Conservation (phyloP, 768 basidiomycete genomes). For the Lactarius evosmus region DNA sequence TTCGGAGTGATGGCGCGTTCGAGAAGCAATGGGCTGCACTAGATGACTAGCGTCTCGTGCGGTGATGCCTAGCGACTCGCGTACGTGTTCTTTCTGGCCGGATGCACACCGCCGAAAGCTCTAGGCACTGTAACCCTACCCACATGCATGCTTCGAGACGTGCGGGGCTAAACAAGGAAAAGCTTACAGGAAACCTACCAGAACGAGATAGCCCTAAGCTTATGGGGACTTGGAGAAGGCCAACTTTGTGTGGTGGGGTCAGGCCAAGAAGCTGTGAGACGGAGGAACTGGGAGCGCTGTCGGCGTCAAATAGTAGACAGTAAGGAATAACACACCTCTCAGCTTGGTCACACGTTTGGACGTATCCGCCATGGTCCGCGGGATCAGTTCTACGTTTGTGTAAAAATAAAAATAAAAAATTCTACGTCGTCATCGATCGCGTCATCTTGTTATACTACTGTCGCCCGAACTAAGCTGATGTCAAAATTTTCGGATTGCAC, state of each 20-base stretch:
- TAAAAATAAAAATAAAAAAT: no score
- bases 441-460: slow-evolving; percentile 54
- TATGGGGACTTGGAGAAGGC: slow-evolving; percentile 36
- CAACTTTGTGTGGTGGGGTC: slow-evolving; percentile 45
- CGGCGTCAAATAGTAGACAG: no score
- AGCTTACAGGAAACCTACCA: background rate
- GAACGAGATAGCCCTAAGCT: background rate
- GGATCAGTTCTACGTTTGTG: no score
- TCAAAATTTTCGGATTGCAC: slow-evolving; percentile 79
- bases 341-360: no score
- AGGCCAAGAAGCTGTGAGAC: slow-evolving; percentile 21
- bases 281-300: no score
- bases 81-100: no score
- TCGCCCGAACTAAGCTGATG: slow-evolving; percentile 78
- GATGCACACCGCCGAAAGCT: background rate
- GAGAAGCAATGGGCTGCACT: no score
- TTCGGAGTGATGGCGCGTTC: background rate
- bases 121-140: slow-evolving; percentile 34
- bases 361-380: no score
- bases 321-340: no score
- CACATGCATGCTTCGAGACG: background rate
- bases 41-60: no score
- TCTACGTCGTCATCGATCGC: slow-evolving; percentile 34
- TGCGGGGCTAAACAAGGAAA: no score
- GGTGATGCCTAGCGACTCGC: no score